Evolutionary conservation across 2,329 filamentous ascomycete genomes (phyloP).

Genomic region (Lachnellula subtilissima): DNA sequence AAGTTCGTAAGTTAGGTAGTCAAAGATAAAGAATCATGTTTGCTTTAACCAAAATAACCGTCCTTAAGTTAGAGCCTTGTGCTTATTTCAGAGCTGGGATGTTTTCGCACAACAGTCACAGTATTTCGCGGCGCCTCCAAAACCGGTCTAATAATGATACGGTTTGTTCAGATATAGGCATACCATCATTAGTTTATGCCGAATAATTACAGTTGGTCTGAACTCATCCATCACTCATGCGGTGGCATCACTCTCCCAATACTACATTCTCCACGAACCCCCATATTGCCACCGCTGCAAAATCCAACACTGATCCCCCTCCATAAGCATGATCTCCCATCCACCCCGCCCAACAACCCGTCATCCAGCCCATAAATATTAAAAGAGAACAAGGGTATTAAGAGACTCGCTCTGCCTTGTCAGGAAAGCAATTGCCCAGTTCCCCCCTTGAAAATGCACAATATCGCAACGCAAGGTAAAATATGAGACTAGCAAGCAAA

Average conservation of each 20-base stretch:
- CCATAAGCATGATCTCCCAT: not conserved
- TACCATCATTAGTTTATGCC: not conserved
- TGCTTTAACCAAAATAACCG: too few species aligned
- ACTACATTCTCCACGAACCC: not conserved
- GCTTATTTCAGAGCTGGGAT: too few species aligned
- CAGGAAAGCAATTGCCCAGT: not conserved
- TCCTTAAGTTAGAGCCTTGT: too few species aligned
- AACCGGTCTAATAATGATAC: not conserved
- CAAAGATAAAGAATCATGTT: too few species aligned
- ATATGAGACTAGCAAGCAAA: slow-evolving; percentile 2
- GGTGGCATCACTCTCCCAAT: not conserved
- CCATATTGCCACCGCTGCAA: not conserved
- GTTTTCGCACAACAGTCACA: too few species aligned
- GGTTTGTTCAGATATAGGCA: not conserved
- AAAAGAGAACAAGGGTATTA: not conserved
- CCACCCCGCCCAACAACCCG: not conserved
- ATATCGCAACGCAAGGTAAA: not conserved
- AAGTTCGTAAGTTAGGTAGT: too few species aligned
- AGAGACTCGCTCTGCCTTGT: not conserved
- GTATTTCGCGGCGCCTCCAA: not conserved
- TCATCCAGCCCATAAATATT: not conserved
- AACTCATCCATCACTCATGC: not conserved
- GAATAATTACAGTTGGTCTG: not conserved
- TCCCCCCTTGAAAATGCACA: slow-evolving; percentile 12
- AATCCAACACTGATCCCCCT: not conserved